These are phyloP conservation scores for Baorangia bicolor DNA, from an alignment of 768 basidiomycete genomes.

Conservation along the genomic window DNA sequence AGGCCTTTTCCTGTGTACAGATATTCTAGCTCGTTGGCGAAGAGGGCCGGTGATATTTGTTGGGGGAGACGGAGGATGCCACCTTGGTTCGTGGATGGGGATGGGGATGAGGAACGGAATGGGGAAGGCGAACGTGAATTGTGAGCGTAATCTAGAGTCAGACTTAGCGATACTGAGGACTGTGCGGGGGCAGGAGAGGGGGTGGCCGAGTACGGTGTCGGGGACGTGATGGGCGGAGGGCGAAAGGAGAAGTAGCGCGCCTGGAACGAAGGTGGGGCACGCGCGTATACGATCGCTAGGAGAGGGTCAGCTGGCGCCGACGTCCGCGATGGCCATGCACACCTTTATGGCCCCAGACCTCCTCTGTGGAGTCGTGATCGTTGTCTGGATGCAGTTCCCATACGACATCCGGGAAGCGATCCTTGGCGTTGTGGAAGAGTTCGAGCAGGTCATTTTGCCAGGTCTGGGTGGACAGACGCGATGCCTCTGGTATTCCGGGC, in stretches of 20 bases:
- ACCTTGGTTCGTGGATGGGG: slow-evolving; percentile 41
- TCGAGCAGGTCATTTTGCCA: slow-evolving; percentile 83
- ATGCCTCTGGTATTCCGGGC: slow-evolving; percentile 51
- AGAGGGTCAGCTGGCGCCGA: neutral
- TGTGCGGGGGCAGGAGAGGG: slow-evolving; percentile 53
- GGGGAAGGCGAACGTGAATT: slow-evolving; percentile 48
- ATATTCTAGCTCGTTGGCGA: slow-evolving; percentile 89
- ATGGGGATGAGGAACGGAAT: slow-evolving; percentile 44
- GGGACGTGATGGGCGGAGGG: slow-evolving; percentile 53
- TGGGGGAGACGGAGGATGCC: slow-evolving; percentile 63
- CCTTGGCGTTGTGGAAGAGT: slow-evolving; percentile 81
- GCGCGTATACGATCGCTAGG: slow-evolving; percentile 89
- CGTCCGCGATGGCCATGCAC: slow-evolving; percentile 15
- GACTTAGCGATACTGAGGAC: slow-evolving; percentile 59
- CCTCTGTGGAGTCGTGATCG: slow-evolving; percentile 48
- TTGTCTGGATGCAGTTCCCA: slow-evolving; percentile 73
- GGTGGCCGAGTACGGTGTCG: slow-evolving; percentile 48
- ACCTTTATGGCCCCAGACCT: slow-evolving; percentile 97
- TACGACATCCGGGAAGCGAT: slow-evolving; percentile 95
- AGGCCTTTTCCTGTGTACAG: slow-evolving; percentile 92
- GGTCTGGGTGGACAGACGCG: slow-evolving; percentile 58
- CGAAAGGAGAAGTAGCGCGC: slow-evolving; percentile 82
- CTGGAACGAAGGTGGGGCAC: slow-evolving; percentile 91
- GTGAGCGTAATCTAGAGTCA: slow-evolving; percentile 42
- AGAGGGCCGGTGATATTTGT: slow-evolving; percentile 73